Evolutionary conservation across 495 filamentous ascomycete species (phyloP).

Genomic region (Neurospora intermedia): DNA sequence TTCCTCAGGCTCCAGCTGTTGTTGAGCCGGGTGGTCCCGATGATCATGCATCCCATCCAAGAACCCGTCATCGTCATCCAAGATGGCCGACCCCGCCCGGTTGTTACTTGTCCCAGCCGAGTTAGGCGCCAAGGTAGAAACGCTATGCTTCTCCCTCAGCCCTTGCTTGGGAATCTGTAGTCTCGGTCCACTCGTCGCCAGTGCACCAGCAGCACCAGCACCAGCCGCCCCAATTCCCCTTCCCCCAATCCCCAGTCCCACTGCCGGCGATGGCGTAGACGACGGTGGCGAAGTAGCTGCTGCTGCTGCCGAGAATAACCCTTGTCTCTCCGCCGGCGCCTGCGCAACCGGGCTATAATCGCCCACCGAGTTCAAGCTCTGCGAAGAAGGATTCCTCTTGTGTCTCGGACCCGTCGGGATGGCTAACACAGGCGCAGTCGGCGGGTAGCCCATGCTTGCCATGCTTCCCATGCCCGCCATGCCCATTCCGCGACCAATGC

Average conservation of each 20-base stretch:
- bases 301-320: constrained; percentile 4
- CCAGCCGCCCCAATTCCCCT: background rate
- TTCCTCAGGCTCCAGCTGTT: background rate
- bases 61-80: constrained; percentile 3
- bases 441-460: background rate
- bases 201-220: background rate
- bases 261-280: background rate
- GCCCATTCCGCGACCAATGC: background rate
- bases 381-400: constrained; percentile 29
- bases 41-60: background rate
- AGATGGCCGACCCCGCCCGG: constrained; percentile 9
- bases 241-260: constrained; percentile 14
- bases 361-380: constrained; percentile 32
- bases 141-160: constrained; percentile 40
- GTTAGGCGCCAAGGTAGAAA: constrained; percentile 41
- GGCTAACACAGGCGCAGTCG: background rate
- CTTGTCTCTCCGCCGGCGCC: constrained; percentile 2
- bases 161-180: background rate
- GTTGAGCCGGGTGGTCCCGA: background rate
- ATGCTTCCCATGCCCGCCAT: background rate
- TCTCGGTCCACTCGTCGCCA: background rate
- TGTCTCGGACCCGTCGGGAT: constrained; percentile 15
- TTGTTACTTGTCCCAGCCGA: constrained; percentile 20
- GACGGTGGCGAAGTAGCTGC: constrained; percentile 1
- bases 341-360: constrained; percentile 19